A percentile compares a stretch with the other conserved stretches of the same genome.
Conservation (phyloP, 768 basidiomycete species). For the Serendipita sp. region DNA sequence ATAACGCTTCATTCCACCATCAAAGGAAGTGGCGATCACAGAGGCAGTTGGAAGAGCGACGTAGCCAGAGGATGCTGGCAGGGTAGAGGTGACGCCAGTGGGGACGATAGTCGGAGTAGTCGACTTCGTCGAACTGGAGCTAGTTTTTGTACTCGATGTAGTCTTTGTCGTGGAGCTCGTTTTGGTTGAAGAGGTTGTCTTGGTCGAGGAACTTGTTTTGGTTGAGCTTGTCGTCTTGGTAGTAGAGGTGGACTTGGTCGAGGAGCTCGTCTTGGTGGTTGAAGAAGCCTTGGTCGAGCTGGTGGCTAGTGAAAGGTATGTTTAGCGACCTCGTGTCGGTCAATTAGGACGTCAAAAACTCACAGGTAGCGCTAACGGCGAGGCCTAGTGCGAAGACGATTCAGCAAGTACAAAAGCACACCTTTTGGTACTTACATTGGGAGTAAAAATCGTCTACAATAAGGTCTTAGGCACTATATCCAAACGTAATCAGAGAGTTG, state of each 20-base stretch:
- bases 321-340: neutral
- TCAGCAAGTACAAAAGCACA: no score
- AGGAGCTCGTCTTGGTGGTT: neutral
- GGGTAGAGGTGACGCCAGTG: constrained; percentile 3
- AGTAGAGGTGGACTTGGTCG: neutral
- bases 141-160: neutral
- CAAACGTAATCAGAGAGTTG: neutral
- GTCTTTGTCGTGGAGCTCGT: constrained; percentile 6
- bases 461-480: neutral
- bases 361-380: no score
- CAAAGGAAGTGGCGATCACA: constrained; percentile 8
- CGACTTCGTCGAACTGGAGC: neutral
- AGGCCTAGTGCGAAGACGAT: no score
- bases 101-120: neutral
- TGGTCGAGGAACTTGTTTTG: neutral
- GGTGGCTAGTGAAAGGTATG: neutral
- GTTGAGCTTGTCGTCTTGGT: neutral
- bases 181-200: neutral
- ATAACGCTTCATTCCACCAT: constrained; percentile 5
- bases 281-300: no score
- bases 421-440: neutral
- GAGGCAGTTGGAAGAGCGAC: constrained; percentile 9
- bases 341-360: neutral
- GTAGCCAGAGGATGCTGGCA: constrained; percentile 8
- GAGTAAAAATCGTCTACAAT: neutral